Percentiles rank a stretch among this genome's conserved stretches.
Evolutionary conservation across 306 rosid species (phyloP).

Genomic region (Prunus davidiana): DNA sequence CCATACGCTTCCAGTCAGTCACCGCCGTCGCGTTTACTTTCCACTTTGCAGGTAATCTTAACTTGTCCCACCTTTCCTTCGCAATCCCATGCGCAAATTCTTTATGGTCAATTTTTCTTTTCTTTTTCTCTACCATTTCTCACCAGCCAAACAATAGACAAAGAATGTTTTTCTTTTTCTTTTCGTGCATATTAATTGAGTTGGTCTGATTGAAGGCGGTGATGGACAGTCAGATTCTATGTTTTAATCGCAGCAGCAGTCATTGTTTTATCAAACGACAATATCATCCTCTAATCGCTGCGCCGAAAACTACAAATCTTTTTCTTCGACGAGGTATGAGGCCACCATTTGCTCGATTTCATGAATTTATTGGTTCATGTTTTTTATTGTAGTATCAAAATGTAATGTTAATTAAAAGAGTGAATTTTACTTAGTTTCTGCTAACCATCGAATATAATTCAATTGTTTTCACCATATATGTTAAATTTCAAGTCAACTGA

Average conservation of each 20-base stretch:
- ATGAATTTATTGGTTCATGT: not conserved
- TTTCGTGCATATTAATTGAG: not conserved
- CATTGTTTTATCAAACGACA: conserved; percentile 20
- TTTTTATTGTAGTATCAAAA: not conserved
- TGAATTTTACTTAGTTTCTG: not conserved
- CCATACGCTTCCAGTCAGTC: not conserved
- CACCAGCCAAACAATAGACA: not conserved
- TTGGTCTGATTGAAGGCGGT: conserved; percentile 41
- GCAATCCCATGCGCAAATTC: not conserved
- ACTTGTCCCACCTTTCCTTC: not conserved
- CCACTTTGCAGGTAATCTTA: not conserved
- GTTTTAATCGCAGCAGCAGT: conserved; percentile 32
- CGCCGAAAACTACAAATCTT: conserved; percentile 1
- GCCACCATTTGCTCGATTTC: not conserved
- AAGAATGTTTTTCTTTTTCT: not conserved
- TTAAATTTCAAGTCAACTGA: not conserved
- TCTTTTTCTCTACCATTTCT: not conserved
- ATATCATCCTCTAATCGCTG: not conserved
- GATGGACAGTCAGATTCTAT: conserved; percentile 45
- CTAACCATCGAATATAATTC: not conserved
- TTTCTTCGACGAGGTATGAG: conserved; percentile 30
- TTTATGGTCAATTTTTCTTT: not conserved
- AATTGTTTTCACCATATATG: not conserved
- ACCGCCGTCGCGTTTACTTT: not conserved
- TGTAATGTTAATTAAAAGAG: not conserved